phyloP scores from a whole-genome alignment of 2,329 filamentous ascomycete species.

The Laburnicola sp. region DNA sequence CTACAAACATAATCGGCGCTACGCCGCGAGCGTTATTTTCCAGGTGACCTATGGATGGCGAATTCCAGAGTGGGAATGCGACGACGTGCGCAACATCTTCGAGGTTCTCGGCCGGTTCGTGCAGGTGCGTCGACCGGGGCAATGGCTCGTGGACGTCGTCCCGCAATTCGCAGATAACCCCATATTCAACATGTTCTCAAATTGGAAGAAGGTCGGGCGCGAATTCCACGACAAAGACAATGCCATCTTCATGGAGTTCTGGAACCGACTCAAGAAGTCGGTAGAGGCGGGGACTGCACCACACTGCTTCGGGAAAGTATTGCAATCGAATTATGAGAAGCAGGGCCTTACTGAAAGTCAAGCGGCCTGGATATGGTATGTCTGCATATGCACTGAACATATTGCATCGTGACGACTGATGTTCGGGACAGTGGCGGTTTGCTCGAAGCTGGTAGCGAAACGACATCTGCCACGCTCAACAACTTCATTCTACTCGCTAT shows the following conservation, averaged over 20 bases:
- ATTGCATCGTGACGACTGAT: not conserved
- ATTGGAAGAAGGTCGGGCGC: conserved; percentile 6
- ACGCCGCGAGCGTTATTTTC: conserved; percentile 13
- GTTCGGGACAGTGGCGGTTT: conserved; percentile 4
- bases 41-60: conserved; percentile 15
- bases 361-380: conserved; percentile 13
- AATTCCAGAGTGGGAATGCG: conserved; percentile 13
- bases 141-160: conserved; percentile 16
- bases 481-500: conserved; percentile 1
- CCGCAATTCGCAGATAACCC: conserved; percentile 7
- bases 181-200: conserved; percentile 7
- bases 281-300: conserved; percentile 6
- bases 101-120: conserved; percentile 14
- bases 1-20: conserved; percentile 14
- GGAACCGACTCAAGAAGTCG: conserved; percentile 12
- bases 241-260: conserved; percentile 10
- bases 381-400: not conserved
- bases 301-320: conserved; percentile 15
- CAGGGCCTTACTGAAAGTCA: conserved; percentile 9
- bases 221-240: conserved; percentile 7
- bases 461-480: conserved; percentile 12
- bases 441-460: conserved; percentile 15
- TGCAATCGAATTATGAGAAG: conserved; percentile 11
- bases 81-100: conserved; percentile 11
- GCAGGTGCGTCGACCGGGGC: conserved; percentile 12